Evolutionary conservation across 2,329 filamentous ascomycete species (phyloP).

Genomic region (Cytospora chrysosperma): DNA sequence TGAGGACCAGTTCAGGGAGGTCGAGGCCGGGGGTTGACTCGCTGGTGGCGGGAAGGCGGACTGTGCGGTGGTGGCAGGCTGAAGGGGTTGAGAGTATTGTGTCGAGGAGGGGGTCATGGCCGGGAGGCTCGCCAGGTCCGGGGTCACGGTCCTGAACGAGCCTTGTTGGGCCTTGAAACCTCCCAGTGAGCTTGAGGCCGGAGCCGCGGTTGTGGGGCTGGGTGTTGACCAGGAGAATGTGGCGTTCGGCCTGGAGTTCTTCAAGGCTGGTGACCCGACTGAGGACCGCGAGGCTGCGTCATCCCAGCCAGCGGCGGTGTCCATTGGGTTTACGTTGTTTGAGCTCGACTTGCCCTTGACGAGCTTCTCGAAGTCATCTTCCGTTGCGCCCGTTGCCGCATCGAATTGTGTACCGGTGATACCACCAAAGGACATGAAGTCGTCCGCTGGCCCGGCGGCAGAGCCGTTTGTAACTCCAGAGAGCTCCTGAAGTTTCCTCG

Average conservation of each 20-base stretch:
- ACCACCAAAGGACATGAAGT: constrained; percentile 70
- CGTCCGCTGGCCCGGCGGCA: constrained; percentile 53
- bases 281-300: constrained; percentile 33
- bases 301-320: constrained; percentile 50
- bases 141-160: constrained; percentile 57
- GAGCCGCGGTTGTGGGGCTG: constrained; percentile 39
- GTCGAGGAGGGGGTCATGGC: constrained; percentile 58
- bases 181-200: constrained; percentile 33
- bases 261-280: constrained; percentile 36
- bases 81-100: constrained; percentile 62
- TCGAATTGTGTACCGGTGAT: constrained; percentile 62
- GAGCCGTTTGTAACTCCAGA: constrained; percentile 57
- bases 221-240: constrained; percentile 67
- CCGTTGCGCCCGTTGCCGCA: constrained; percentile 49
- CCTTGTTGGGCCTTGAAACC: constrained; percentile 40
- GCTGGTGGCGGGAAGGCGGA: constrained; percentile 30
- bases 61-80: constrained; percentile 39
- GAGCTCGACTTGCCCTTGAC: constrained; percentile 69
- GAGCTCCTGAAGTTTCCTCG: constrained; percentile 82
- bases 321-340: constrained; percentile 40
- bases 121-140: constrained; percentile 56
- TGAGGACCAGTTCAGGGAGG: constrained; percentile 53
- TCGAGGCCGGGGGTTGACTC: constrained; percentile 29
- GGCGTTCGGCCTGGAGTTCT: constrained; percentile 38
- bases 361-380: constrained; percentile 82